Evolutionary conservation across 768 basidiomycete genomes (phyloP).

Genomic region (Phylloporus rhodoxanthus): DNA sequence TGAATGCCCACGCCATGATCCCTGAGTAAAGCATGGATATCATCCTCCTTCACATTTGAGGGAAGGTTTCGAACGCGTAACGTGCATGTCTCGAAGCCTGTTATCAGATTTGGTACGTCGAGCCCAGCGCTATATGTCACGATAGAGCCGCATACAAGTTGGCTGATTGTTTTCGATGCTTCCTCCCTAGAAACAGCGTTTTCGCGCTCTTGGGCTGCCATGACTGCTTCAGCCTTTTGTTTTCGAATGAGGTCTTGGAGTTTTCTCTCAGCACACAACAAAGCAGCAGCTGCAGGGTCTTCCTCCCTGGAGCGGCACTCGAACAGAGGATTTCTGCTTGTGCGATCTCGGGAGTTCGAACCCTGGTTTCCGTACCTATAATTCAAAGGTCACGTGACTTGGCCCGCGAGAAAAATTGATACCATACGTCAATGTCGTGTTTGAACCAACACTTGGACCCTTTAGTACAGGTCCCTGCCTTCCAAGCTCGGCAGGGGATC

Average conservation of each 20-base stretch:
- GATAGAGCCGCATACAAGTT: constrained; percentile 42
- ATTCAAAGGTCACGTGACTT: neutral
- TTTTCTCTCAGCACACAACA: neutral
- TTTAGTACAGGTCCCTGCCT: constrained; percentile 33
- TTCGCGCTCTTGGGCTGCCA: constrained; percentile 11
- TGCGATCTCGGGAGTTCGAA: neutral
- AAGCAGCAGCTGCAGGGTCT: neutral
- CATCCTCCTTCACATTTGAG: constrained; percentile 31
- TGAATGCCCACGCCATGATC: constrained; percentile 37
- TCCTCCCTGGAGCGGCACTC: neutral
- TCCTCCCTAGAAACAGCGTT: constrained; percentile 28
- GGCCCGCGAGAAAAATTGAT: neutral
- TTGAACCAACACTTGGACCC: constrained; percentile 33
- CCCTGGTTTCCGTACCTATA: constrained; percentile 8
- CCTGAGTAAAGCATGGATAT: constrained; percentile 40
- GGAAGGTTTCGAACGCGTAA: constrained; percentile 45
- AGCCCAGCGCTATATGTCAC: constrained; percentile 48
- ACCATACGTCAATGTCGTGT: constrained; percentile 31
- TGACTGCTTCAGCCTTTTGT: constrained; percentile 12
- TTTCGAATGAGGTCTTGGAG: neutral
- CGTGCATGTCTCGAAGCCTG: constrained; percentile 49
- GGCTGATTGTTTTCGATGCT: constrained; percentile 38
- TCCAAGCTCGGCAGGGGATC: constrained; percentile 30
- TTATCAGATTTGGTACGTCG: constrained; percentile 37
- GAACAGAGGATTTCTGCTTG: neutral